Evolutionary conservation across 1,139 yeast species (phyloP).

Genomic region (Nakaseomyces kungkrabaensis): DNA sequence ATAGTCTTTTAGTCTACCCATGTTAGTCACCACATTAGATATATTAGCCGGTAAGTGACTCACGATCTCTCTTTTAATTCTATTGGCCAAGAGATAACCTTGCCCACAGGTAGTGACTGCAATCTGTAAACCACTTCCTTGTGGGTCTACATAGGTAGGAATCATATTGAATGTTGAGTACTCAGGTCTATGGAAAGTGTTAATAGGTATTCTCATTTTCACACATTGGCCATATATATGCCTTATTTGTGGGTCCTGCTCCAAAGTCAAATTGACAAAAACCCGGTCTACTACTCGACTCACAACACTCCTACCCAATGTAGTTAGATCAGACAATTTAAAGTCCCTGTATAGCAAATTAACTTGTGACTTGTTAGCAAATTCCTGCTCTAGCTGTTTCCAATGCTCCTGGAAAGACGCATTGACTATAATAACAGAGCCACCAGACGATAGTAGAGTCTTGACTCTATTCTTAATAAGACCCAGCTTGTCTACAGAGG

Average conservation of each 20-base stretch:
- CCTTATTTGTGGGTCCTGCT: slow-evolving; percentile 28
- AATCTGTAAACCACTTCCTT: slow-evolving; percentile 49
- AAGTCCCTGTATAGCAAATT: slow-evolving; percentile 33
- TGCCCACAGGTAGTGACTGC: slow-evolving; percentile 84
- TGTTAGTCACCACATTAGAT: slow-evolving; percentile 54
- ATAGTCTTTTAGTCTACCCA: slow-evolving; percentile 53
- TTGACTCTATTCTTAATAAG: slow-evolving; percentile 43
- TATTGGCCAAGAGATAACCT: slow-evolving; percentile 78
- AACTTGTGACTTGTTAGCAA: slow-evolving; percentile 18
- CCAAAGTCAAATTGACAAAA: slow-evolving; percentile 44
- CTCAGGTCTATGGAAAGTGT: slow-evolving; percentile 64
- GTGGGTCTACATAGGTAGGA: slow-evolving; percentile 63
- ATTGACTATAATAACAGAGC: slow-evolving; percentile 42
- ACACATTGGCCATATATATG: slow-evolving; percentile 43
- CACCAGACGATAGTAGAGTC: slow-evolving; percentile 46
- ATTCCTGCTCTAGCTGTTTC: slow-evolving; percentile 11
- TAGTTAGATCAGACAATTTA: slow-evolving; percentile 37
- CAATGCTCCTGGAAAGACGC: slow-evolving; percentile 17
- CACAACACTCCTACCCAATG: slow-evolving; percentile 55
- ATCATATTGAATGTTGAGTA: slow-evolving; percentile 67
- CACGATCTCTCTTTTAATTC: slow-evolving; percentile 68
- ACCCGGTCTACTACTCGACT: slow-evolving; percentile 62
- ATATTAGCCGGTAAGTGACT: slow-evolving; percentile 58
- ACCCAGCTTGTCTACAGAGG: slow-evolving; percentile 28
- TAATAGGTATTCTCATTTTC: slow-evolving; percentile 65